phyloP scores from a whole-genome alignment of 345 rosid genomes.

The Schrenkiella parvula region DNA sequence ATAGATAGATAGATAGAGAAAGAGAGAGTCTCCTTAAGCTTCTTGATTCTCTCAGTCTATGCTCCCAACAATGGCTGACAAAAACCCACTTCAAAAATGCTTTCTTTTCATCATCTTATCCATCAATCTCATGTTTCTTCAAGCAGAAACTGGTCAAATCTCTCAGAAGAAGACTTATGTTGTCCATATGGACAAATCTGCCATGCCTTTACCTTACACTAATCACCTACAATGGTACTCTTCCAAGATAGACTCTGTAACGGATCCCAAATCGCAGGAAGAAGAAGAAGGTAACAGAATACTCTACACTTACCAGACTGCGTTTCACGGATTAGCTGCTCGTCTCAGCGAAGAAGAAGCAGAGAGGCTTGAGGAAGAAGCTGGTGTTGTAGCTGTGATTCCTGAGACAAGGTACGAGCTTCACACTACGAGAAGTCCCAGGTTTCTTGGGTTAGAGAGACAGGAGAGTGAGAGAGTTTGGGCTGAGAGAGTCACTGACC shows the following conservation, averaged over 20 bases:
- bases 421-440: slow-evolving; percentile 76
- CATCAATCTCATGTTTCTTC: slow-evolving; percentile 31
- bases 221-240: slow-evolving; percentile 73
- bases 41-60: neutral
- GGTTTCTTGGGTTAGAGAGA: slow-evolving; percentile 60
- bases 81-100: slow-evolving; percentile 38
- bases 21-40: neutral
- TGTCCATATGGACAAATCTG: slow-evolving; percentile 80
- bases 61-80: slow-evolving; percentile 36
- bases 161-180: slow-evolving; percentile 57
- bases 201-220: slow-evolving; percentile 62
- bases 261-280: slow-evolving; percentile 30
- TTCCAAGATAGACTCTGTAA: slow-evolving; percentile 52
- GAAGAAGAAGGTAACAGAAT: slow-evolving; percentile 44
- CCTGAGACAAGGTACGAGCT: slow-evolving; percentile 59
- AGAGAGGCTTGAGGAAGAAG: slow-evolving; percentile 45
- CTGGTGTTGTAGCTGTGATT: slow-evolving; percentile 49
- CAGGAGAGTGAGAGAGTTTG: slow-evolving; percentile 41
- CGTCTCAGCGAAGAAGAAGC: slow-evolving; percentile 55
- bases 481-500: slow-evolving; percentile 47
- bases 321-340: slow-evolving; percentile 68
- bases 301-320: slow-evolving; percentile 59
- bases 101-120: slow-evolving; percentile 35
- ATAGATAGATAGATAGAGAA: slow-evolving; percentile 5
- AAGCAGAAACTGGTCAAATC: slow-evolving; percentile 19